These are phyloP conservation scores for Platanthera guangdongensis DNA, from an alignment of 106 monocot genomes.

Conservation along the genomic window DNA sequence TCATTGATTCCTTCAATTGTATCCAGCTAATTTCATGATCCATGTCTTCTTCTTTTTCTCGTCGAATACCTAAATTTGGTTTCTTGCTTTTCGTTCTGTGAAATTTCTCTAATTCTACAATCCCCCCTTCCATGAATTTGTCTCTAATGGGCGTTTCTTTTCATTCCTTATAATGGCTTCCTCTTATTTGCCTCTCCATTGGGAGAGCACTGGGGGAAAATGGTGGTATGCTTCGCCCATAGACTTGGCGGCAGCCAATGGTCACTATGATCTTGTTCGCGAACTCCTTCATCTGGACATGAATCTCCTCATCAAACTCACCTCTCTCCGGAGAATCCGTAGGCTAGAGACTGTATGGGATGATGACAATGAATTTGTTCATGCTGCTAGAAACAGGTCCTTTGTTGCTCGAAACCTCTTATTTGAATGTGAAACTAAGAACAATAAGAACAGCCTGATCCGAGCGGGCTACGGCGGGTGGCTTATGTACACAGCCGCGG, in stretches of 20 bases:
- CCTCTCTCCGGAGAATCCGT: conserved; percentile 84
- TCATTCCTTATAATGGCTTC: conserved; percentile 18
- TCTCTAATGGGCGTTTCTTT: not conserved
- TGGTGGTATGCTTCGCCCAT: conserved; percentile 97
- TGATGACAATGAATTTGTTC: conserved; percentile 35
- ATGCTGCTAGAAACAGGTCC: conserved; percentile 49
- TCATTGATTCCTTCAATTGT: not conserved
- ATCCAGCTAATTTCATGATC: not conserved
- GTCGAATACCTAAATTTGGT: not conserved
- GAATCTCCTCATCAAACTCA: conserved; percentile 91
- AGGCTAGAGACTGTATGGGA: conserved; percentile 86
- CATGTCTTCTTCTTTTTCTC: not conserved
- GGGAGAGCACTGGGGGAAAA: conserved; percentile 92
- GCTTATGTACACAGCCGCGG: conserved; percentile 78
- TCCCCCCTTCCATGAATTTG: not conserved
- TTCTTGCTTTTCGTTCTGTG: not conserved
- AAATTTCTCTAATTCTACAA: too few species aligned
- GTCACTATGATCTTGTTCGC: conserved; percentile 84
- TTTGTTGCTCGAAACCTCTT: conserved; percentile 52
- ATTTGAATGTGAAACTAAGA: conserved; percentile 47
- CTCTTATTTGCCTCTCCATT: conserved; percentile 73
- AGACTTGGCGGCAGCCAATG: conserved; percentile 87
- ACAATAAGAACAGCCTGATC: conserved; percentile 32
- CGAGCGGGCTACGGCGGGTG: conserved; percentile 83
- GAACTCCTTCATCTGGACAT: conserved; percentile 81